Percentiles rank a stretch among this genome's conserved stretches.
phyloP scores from a whole-genome alignment of 169 alveolate genomes.

The Cryptosporidium xiaoi region DNA sequence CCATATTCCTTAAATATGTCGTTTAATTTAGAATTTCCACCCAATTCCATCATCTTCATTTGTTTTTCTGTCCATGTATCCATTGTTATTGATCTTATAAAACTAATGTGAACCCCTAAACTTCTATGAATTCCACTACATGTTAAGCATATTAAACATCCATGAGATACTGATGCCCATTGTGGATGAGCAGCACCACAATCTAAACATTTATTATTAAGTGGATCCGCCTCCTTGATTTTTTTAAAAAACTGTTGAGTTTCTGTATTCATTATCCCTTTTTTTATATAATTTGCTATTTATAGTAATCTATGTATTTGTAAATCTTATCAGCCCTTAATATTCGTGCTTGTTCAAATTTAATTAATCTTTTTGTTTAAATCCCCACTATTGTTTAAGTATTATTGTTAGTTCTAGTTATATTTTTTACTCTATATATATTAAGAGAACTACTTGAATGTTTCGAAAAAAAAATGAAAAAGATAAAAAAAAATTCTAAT shows the following conservation, averaged over 20 bases:
- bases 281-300: too few species aligned
- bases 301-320: too few species aligned
- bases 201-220: conserved; percentile 82
- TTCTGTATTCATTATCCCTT: conserved; percentile 23
- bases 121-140: conserved; percentile 93
- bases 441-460: too few species aligned
- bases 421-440: too few species aligned
- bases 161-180: conserved; percentile 96
- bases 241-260: conserved; percentile 64
- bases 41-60: conserved; percentile 84
- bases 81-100: conserved; percentile 92
- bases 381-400: too few species aligned
- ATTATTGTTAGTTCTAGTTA: too few species aligned
- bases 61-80: conserved; percentile 94
- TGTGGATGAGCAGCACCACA: conserved; percentile 91
- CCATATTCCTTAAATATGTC: conserved; percentile 81
- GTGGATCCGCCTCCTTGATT: conserved; percentile 60
- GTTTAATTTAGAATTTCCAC: conserved; percentile 86
- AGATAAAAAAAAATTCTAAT: too few species aligned
- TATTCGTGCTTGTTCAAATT: too few species aligned
- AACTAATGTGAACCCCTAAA: conserved; percentile 92
- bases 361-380: too few species aligned
- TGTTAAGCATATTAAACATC: conserved; percentile 92
- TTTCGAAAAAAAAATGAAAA: too few species aligned
- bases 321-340: too few species aligned